Base-by-base conservation (phyloP, 495 filamentous ascomycete species). In the Xylona heveae region DNA sequence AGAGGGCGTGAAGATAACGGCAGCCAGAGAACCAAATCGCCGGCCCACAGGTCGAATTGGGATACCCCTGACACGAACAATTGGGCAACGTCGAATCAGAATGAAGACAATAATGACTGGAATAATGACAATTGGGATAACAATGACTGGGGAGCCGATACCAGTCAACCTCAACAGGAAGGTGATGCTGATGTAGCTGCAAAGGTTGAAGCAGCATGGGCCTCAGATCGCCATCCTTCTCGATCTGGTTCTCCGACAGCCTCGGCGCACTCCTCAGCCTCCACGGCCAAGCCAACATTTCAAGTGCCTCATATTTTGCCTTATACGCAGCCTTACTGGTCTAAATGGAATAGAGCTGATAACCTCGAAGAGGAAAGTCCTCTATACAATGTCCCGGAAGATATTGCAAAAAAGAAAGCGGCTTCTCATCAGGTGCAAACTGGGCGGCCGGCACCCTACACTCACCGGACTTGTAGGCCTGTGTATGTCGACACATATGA, bases 401-500 rank as follows among this genome's bases (percentile, higher is more conserved):
- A 34, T 44, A 2, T 43, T 37, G 9, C 18, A 14, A 3, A 22
- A 10, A 12, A 16, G 15, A 15, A 10, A 10, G 19, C 19, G 4
- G 31, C 10, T 25, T 28, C 19, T 6, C 44, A 54, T 36, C 52
- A 51, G 28, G 53, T 62, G 4, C 46, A 42, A 16, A 39, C 42
- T 3, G 51, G 54, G 12, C 48, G 39, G 21, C 49, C 51, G 5
- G 40, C 38, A 1, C 29, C 38, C 22, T 63, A 61, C 36, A 19
- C 29, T 8, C 59, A 61, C 31, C 39, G 37, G 13, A 37, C 35
- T 3, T 37, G 36, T 7, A 39, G 40, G 6, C 57, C 59, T 5
- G 38, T 42, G 13, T 61, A 61, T 41, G 31, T 59, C 30, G 58
- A 60, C 36, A 40, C 31, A 0, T 39, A 54, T 27, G 43, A 51